Evolutionary conservation across 2,329 filamentous ascomycete species (phyloP), one percentile per base, ranked within the genome.

Genomic region (Sphaerostilbella broomeana): DNA sequence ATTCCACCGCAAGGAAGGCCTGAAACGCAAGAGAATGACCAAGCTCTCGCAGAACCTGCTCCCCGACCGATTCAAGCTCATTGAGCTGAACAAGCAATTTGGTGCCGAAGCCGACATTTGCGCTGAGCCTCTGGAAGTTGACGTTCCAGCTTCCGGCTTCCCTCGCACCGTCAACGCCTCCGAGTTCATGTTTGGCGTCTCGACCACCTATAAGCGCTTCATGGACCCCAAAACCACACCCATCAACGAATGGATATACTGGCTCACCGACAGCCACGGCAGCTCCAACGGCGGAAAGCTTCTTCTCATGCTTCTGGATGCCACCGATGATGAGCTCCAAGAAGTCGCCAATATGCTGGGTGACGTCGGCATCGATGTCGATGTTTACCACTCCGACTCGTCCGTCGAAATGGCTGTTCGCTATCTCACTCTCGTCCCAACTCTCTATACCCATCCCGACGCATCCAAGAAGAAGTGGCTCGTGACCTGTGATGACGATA

Each of bases 401-500:
- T 61, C 60, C 10, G 63, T 72, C 48, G 69, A 74, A 48, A 78
- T 77, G 74, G 73, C 73, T 4, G 70, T 75, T 29, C 69, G 74
- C 40, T 78, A 78, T 49, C 58, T 78, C 16, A 72, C 68, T 0
- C 63, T 78, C 2, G 66, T 75, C 2, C 72, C 73, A 3, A 69
- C 67, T 0, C 58, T 78, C 10, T 77, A 72, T 58, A 67, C 68
- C 36, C 72, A 77, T 47, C 62, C 61, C 3, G 68, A 69, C 3
- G 62, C 70, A 32, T 54, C 51, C 17, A 54, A 54, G 20, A 74
- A 70, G 56, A 76, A 73, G 48, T 81, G 77, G 77, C 65, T 76
- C 1, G 75, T 77, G 11, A 68, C 74, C 11, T 79, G 77, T 52
- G 77, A 81, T 47, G 77, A 81, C 48, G 77, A 81, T 46, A 81